phyloP scores from a whole-genome alignment of 2,329 filamentous ascomycete genomes.

The Beauveria rudraprayagi region DNA sequence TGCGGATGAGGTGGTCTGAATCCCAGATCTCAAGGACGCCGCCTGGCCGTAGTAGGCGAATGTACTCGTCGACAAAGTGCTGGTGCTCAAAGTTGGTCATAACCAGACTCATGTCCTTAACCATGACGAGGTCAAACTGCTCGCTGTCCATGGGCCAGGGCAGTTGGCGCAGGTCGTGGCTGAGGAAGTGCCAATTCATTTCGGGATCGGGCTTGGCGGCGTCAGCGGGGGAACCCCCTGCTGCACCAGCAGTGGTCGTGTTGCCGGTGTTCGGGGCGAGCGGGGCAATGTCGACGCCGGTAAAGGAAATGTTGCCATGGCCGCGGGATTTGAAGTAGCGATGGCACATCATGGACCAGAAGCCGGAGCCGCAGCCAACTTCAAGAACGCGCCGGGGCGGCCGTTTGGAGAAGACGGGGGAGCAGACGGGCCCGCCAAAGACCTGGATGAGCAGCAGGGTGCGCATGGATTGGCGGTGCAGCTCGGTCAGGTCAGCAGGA shows the following conservation, averaged over 20 bases:
- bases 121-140: constrained; percentile 81
- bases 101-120: constrained; percentile 71
- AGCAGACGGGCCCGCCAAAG: constrained; percentile 73
- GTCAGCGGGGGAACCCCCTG: not conserved
- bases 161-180: constrained; percentile 70
- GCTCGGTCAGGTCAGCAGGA: constrained; percentile 77
- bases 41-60: constrained; percentile 68
- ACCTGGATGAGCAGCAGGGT: constrained; percentile 75
- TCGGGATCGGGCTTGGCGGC: constrained; percentile 54
- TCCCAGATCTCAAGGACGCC: constrained; percentile 87
- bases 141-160: constrained; percentile 72
- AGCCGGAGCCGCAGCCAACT: constrained; percentile 76
- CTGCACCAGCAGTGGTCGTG: constrained; percentile 25
- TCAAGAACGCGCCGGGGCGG: constrained; percentile 76
- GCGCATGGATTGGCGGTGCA: constrained; percentile 78
- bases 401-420: constrained; percentile 54
- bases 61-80: constrained; percentile 57
- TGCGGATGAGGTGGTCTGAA: constrained; percentile 74
- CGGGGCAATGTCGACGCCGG: constrained; percentile 73
- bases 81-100: constrained; percentile 53
- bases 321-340: constrained; percentile 66
- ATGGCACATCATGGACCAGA: constrained; percentile 87
- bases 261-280: constrained; percentile 41
- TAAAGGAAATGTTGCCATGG: constrained; percentile 64
- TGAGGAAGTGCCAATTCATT: constrained; percentile 81